Base-by-base conservation (phyloP, 257 asterid species). In the Solanum tarijense region DNA sequence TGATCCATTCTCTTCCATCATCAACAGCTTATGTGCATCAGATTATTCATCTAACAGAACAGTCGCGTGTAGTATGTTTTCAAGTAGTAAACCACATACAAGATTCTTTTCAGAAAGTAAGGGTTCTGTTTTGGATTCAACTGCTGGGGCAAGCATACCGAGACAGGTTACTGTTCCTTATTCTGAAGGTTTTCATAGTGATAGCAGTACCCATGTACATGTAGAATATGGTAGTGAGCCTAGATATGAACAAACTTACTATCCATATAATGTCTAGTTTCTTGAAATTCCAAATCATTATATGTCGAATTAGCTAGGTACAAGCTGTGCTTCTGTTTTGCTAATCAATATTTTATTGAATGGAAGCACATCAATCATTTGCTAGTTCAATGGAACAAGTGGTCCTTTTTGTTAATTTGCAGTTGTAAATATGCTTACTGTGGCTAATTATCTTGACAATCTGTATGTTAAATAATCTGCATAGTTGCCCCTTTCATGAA, bases 1-100 rank as follows among this genome's bases (percentile, higher is more conserved):
- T 20, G 91, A 92, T 83, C 94, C 97, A 0, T 86, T 94, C 83
- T 88, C 98, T 10, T 91, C 98, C 20, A 90, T 95, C 88, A 92
- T 92, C 82, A 92, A 86, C 91, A 86, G 89, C 27, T 46, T 92
- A 88, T 91, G 91, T 84, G 90, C 93, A 2, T 86, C 91, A 14
- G 93, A 92, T 7, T 83, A 90, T 55, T 82, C 91, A 7, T 86
- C 95, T 74, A 93, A 86, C 60, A 90, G 91, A 69, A 89, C 91
- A 9, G 88, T 91, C 46, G 93, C 95, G 12, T 92, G 94, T 90
- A 91, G 92, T 41, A 89, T 90, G 88, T 90, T 93, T 35, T 91
- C 93, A 6, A 88, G 88, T 60, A 91, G 94, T 81, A 90, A 71
- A 86, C 78, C 91, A 21, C 92, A 87, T 83, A 91, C 96, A 20